Evolutionary conservation across 2,329 filamentous ascomycete genomes (phyloP).

Genomic region (Talaromyces sp.): DNA sequence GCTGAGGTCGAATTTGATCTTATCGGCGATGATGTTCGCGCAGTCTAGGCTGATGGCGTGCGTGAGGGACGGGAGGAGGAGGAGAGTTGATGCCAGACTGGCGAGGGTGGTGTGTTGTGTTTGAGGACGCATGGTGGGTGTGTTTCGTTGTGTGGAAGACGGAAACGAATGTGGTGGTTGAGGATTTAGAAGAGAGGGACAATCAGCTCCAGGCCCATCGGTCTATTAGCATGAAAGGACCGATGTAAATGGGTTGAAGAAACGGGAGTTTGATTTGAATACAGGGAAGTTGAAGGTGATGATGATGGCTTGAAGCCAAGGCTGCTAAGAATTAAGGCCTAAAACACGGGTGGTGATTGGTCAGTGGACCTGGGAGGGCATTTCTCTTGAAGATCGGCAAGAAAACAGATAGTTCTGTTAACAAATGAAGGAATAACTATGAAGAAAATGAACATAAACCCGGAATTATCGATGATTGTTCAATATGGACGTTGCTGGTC

Average conservation of each 20-base stretch:
- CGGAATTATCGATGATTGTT: neutral
- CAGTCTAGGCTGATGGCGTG: constrained; percentile 39
- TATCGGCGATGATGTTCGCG: constrained; percentile 33
- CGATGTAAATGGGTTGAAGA: neutral
- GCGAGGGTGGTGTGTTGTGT: constrained; percentile 23
- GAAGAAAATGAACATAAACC: neutral
- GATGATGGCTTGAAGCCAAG: constrained; percentile 3
- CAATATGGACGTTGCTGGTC: neutral
- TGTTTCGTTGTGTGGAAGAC: neutral
- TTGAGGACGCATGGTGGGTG: constrained; percentile 34
- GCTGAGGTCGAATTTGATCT: constrained; percentile 40
- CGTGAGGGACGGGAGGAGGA: constrained; percentile 28
- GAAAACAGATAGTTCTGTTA: neutral
- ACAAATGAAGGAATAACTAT: neutral
- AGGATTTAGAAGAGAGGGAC: neutral
- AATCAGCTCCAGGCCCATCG: neutral
- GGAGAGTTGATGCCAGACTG: constrained; percentile 24
- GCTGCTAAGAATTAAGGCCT: neutral
- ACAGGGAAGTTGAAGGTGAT: neutral
- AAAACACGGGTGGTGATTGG: neutral
- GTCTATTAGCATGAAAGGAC: neutral
- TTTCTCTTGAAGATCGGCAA: neutral
- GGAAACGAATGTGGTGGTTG: neutral
- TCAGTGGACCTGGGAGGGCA: neutral
- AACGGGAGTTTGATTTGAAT: no score